Evolutionary conservation across 352 stramenopile genomes (phyloP).

Genomic region (Phytophthora pinifolia): DNA sequence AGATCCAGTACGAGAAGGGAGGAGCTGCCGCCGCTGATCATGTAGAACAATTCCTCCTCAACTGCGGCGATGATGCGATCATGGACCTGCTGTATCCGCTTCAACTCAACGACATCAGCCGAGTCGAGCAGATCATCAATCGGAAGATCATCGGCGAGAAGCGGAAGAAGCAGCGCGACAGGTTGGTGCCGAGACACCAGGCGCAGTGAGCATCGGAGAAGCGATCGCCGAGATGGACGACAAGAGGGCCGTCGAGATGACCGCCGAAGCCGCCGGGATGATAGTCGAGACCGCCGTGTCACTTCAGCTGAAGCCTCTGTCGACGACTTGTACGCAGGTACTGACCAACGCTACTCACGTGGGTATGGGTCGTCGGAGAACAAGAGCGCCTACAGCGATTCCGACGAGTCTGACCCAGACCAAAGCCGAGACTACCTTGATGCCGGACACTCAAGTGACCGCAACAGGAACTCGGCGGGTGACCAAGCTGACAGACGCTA

Average conservation of each 20-base stretch:
- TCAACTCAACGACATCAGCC: not conserved
- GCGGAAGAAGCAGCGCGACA: constrained; percentile 1
- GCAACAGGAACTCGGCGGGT: not conserved
- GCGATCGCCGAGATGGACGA: not conserved
- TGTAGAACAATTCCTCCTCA: constrained; percentile 2
- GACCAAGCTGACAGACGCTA: not conserved
- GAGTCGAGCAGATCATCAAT: not conserved
- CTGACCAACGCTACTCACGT: not conserved
- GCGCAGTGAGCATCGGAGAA: not conserved
- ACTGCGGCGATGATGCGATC: not conserved
- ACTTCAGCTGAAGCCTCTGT: not conserved
- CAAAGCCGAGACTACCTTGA: not conserved
- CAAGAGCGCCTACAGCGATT: not conserved
- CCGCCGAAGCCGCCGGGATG: not conserved
- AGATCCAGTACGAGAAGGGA: constrained; percentile 7
- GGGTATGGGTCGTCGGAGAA: not conserved
- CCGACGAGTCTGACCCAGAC: not conserved
- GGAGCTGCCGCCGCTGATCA: not conserved
- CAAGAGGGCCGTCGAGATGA: not conserved
- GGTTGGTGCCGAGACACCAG: not conserved
- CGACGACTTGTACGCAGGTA: not conserved
- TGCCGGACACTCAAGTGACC: not conserved
- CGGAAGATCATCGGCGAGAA: not conserved
- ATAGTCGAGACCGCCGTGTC: not conserved
- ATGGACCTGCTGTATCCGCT: not conserved